A percentile compares a stretch with the other conserved stretches of the same genome.
Evolutionary conservation across 2,329 filamentous ascomycete species (phyloP).

Genomic region (Penicillium glabrum): DNA sequence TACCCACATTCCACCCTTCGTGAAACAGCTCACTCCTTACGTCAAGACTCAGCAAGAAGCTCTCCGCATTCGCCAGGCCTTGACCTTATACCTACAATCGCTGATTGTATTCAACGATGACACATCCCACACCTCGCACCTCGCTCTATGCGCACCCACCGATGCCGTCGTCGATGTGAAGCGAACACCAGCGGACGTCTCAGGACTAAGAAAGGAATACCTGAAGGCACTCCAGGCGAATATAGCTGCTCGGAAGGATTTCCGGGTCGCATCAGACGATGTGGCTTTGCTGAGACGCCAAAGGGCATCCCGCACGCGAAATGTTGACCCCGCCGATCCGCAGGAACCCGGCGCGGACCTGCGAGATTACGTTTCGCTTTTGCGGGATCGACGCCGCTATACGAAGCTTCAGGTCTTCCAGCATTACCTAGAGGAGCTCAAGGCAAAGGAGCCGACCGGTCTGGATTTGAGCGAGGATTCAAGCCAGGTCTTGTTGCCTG

Average conservation of each 20-base stretch:
- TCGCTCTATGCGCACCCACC: conserved; percentile 36
- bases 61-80: conserved; percentile 39
- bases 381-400: conserved; percentile 47
- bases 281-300: conserved; percentile 28
- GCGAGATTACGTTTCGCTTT: conserved; percentile 44
- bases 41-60: conserved; percentile 40
- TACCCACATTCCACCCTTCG: conserved; percentile 35
- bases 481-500: conserved; percentile 13
- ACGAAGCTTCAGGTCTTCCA: conserved; percentile 50
- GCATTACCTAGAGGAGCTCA: conserved; percentile 45
- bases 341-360: conserved; percentile 28
- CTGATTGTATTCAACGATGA: conserved; percentile 35
- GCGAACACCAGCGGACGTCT: conserved; percentile 39
- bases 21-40: conserved; percentile 39
- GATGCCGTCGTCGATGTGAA: conserved; percentile 34
- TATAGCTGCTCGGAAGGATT: conserved; percentile 40
- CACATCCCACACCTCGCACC: conserved; percentile 29
- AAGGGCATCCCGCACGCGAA: conserved; percentile 20
- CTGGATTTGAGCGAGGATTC: conserved; percentile 22
- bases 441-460: conserved; percentile 24
- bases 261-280: conserved; percentile 35
- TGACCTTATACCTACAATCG: conserved; percentile 40
- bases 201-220: conserved; percentile 46
- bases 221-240: conserved; percentile 47
- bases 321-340: conserved; percentile 13